Evolutionary conservation across 2,329 filamentous ascomycete genomes (phyloP).

Genomic region (Beauveria sp.): DNA sequence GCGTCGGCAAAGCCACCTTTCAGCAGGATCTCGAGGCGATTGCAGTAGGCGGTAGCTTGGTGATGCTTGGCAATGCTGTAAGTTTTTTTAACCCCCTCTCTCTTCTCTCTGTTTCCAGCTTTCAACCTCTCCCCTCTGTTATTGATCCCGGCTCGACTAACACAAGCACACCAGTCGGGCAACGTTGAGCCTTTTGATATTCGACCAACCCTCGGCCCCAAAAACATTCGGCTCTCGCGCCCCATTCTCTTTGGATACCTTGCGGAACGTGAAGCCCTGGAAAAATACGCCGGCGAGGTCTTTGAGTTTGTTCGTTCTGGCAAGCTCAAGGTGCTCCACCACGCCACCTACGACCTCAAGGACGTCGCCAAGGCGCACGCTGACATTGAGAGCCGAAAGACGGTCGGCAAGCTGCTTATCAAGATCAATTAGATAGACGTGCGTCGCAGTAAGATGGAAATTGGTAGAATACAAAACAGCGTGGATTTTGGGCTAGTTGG

Average conservation of each 20-base stretch:
- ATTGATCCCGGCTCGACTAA: background rate
- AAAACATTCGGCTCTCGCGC: conserved; percentile 72
- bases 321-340: conserved; percentile 64
- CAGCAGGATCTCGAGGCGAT: conserved; percentile 68
- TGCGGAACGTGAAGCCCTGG: conserved; percentile 59
- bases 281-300: conserved; percentile 62
- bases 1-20: conserved; percentile 79
- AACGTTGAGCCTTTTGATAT: conserved; percentile 61
- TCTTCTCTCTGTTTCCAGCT: background rate
- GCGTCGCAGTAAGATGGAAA: background rate
- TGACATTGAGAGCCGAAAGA: conserved; percentile 75
- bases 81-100: conserved; percentile 25
- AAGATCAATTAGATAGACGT: conserved; percentile 41
- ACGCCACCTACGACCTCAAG: conserved; percentile 68
- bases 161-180: conserved; percentile 41
- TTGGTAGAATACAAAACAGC: background rate
- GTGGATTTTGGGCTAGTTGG: background rate
- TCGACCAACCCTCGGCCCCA: conserved; percentile 50
- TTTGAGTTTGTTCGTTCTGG: conserved; percentile 63
- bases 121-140: no score
- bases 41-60: conserved; percentile 67
- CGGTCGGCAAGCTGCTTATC: conserved; percentile 74
- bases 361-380: conserved; percentile 65
- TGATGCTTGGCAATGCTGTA: conserved; percentile 74
- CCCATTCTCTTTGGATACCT: conserved; percentile 68